A percentile compares a stretch with the other conserved stretches of the same genome.
phyloP scores from a whole-genome alignment of 2,329 filamentous ascomycete species.

The Scedosporium boydii region DNA sequence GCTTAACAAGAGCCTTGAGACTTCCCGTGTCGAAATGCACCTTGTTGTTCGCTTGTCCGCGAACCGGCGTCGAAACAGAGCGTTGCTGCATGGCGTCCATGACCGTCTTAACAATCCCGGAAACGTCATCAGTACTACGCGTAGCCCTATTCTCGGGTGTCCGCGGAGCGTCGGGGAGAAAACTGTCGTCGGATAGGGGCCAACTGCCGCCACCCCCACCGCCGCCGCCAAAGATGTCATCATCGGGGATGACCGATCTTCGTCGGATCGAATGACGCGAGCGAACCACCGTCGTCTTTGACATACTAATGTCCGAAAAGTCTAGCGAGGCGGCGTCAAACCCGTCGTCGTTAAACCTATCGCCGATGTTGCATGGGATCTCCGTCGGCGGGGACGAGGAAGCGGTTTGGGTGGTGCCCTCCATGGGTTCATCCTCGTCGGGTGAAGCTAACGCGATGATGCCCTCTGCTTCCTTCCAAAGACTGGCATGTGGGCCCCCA shows the following conservation, averaged over 20 bases:
- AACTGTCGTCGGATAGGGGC: conserved; percentile 24
- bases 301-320: conserved; percentile 31
- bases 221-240: conserved; percentile 55
- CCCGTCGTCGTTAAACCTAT: conserved; percentile 34
- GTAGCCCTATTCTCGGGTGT: conserved; percentile 27
- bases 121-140: conserved; percentile 26
- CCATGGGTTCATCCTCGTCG: conserved; percentile 46
- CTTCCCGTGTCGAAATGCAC: conserved; percentile 62
- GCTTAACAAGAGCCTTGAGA: conserved; percentile 55
- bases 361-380: conserved; percentile 29
- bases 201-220: conserved; percentile 20
- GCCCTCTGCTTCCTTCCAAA: conserved; percentile 77
- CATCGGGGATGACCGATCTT: conserved; percentile 55
- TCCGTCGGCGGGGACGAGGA: conserved; percentile 26
- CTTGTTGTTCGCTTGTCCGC: conserved; percentile 32
- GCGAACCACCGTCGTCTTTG: conserved; percentile 42
- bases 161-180: conserved; percentile 31
- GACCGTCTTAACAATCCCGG: conserved; percentile 48
- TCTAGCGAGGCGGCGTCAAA: conserved; percentile 37
- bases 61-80: conserved; percentile 29
- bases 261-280: conserved; percentile 43
- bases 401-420: conserved; percentile 21
- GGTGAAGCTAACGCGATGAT: conserved; percentile 77
- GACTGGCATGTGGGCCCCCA: conserved; percentile 44
- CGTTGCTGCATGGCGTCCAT: conserved; percentile 56